Base-by-base conservation (phyloP, 768 basidiomycete genomes). In the Mycena vitilis region DNA sequence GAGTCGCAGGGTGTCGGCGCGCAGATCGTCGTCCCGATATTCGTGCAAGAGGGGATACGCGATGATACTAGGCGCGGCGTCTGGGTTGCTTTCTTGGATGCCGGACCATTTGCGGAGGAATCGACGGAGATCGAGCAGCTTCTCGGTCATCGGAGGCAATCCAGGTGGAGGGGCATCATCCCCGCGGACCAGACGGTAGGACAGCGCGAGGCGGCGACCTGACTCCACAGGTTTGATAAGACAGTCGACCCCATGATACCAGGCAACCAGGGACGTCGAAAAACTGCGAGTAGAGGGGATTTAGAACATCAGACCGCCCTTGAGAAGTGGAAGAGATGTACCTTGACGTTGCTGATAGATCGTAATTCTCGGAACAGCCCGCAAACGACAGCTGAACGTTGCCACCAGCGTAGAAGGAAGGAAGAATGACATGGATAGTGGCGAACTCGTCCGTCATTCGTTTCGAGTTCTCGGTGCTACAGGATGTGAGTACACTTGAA, bases 211-310 rank as follows among this genome's bases (percentile, higher is more conserved):
- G 16, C 71, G 71, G n/a, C 71, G 71, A n/a, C 71, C 71, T 5
- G 67, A 60, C 34, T 68, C 71, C 10, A 72, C 60, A 9, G 67
- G 66, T 40, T 68, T 72, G 66, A 72, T 66, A 4, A 51, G 15
- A 45, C 71, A 72, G 42, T 72, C 71, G 37, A 72, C 67, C 4
- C 67, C 71, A 22, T 72, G 71, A 25, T 72, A 69, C 71, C 71
- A 72, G 3, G 67, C 60, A 2, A 72, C 56, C 47, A 72, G 53
- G 5, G 71, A 72, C 25, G 71, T 72, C 60, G 71, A 72, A 45
- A 72, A 72, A 51, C 67, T 71, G 7, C 9, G n/a, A 45, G 22
- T 18, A 22, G 23, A 37, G 20, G 15, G 34, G 36, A 22, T 58
- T 68, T 45, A 55, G 37, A 40, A 56, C 51, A 44, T n/a, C 53